Evolutionary conservation across 2,329 filamentous ascomycete species (phyloP).

Genomic region (Diaporthe longicolla): DNA sequence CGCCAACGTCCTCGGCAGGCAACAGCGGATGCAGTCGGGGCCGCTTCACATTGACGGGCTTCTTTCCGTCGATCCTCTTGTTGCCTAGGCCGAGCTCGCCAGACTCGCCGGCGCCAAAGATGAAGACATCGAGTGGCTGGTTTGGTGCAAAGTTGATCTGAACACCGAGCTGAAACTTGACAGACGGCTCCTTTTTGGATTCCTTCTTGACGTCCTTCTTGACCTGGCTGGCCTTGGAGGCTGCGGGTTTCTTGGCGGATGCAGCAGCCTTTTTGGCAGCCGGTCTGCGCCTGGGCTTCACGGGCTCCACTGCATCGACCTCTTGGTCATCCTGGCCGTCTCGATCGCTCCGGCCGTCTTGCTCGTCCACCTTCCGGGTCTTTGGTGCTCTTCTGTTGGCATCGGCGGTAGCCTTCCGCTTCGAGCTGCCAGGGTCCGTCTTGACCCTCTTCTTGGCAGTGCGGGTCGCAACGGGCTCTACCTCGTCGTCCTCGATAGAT

Average conservation of each 20-base stretch:
- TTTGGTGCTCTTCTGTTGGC: slow-evolving; percentile 4
- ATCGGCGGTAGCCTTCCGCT: slow-evolving; percentile 27
- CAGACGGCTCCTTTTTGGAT: background rate
- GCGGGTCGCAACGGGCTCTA: background rate
- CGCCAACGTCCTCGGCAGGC: slow-evolving; percentile 68
- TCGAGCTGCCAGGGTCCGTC: background rate
- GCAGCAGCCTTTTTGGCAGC: slow-evolving; percentile 30
- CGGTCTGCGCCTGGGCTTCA: background rate
- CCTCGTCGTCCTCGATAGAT: slow-evolving; percentile 49
- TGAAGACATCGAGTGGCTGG: slow-evolving; percentile 78
- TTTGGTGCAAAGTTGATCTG: slow-evolving; percentile 75
- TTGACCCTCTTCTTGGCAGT: slow-evolving; percentile 20
- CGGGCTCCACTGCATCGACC: background rate
- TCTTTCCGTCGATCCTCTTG: slow-evolving; percentile 67
- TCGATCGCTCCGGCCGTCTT: background rate
- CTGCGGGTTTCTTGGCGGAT: slow-evolving; percentile 38
- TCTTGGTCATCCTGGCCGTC: background rate
- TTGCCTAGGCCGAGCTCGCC: slow-evolving; percentile 86
- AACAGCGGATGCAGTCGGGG: slow-evolving; percentile 78
- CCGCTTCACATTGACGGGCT: slow-evolving; percentile 79
- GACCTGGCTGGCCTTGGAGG: slow-evolving; percentile 25
- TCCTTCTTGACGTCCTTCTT: background rate
- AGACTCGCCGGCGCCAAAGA: slow-evolving; percentile 84
- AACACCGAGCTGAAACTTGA: background rate
- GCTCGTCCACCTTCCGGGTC: background rate